Evolutionary conservation across 2,329 filamentous ascomycete species (phyloP), one percentile per base, ranked within the genome.

Genomic region (Penicillium sp.): DNA sequence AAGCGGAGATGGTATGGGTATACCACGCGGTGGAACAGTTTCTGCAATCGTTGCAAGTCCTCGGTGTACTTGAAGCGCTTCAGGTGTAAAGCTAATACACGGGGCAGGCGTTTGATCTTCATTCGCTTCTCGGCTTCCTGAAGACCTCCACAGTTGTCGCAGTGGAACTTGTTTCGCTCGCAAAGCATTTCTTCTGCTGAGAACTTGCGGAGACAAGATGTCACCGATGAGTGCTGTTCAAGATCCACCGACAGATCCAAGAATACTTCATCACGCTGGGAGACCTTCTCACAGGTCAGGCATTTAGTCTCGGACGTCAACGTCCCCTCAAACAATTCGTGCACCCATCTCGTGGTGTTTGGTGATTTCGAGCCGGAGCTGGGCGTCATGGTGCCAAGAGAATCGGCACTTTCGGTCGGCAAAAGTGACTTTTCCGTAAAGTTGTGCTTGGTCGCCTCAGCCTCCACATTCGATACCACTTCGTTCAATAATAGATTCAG

Each of bases 1-100:
- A 98, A 82, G 46, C 93, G 88, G 34, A 98, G 78, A 63, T 98
- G 88, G 64, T 96, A 98, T 0, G 93, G 93, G 64, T 98, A 98
- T 4, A 96, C 89, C 11, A 98, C 93, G 35, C 91, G 81, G 68
- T 98, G 91, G 66, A 97, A 97, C 35, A 98, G 79, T 70, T 98
- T 98, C 67, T 97, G 90, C 52, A 98, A 73, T 44, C 90, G 82
- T 56, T 90, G 93, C 63, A 94, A 81, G 67, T 97, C 91, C 65
- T 97, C 93, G 2, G 91, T 96, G 65, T 96, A 98, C 72, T 97
- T 97, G 76, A 98, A 98, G 46, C 93, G 82, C 72, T 98, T 98
- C 52, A 98, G 72, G 65, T 98, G 93, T 47, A 98, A 74, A 4
- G 93, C 90, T 54, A 98, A 72, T 49, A 98, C 89, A 63, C 88